Evolutionary conservation across 2,329 filamentous ascomycete genomes (phyloP).

Genomic region (Claviceps cyperi): DNA sequence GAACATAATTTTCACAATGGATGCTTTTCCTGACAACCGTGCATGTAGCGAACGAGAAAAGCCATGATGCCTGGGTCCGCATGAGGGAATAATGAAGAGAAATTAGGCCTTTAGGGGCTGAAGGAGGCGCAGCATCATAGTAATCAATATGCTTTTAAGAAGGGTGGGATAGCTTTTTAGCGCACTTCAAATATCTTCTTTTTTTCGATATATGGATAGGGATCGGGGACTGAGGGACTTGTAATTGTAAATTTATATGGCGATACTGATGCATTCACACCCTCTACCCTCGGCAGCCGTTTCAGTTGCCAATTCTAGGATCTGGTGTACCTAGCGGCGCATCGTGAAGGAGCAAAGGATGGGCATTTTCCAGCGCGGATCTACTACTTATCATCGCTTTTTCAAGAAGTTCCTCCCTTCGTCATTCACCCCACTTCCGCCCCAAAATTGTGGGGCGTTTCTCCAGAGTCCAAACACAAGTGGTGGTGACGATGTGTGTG

Average conservation of each 20-base stretch:
- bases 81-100: neutral
- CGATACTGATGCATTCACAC: conserved; percentile 24
- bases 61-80: neutral
- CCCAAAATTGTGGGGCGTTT: neutral
- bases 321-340: no score
- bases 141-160: conserved; percentile 2
- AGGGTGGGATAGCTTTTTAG: conserved; percentile 9
- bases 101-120: conserved; percentile 2
- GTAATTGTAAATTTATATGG: conserved; percentile 29
- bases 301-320: neutral
- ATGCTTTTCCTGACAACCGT: neutral
- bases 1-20: neutral
- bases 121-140: conserved; percentile 5
- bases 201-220: conserved; percentile 22
- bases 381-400: no score
- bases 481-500: neutral
- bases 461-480: neutral
- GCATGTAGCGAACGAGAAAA: neutral
- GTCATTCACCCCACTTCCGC: neutral
- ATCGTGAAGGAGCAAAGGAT: no score
- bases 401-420: neutral
- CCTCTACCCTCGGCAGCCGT: conserved; percentile 13
- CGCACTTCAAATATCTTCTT: conserved; percentile 10
- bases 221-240: conserved; percentile 19
- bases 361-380: no score